Base-by-base conservation (phyloP, 2,329 filamentous ascomycete species). In the Paracoccidioides brasiliensis region DNA sequence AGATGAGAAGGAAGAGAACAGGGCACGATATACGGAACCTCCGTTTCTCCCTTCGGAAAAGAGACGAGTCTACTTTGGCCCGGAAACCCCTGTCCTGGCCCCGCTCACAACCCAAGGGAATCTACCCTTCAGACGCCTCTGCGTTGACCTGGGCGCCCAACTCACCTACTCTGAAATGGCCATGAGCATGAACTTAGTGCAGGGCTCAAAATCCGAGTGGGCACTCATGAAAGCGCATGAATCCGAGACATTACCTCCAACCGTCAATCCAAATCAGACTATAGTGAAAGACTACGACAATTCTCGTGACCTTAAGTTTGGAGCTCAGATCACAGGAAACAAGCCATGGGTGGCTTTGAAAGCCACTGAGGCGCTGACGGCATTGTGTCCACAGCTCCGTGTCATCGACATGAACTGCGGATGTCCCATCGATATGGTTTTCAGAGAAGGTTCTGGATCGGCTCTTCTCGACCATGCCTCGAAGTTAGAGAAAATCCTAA, bases 141-240 rank as follows among this genome's bases (percentile, higher is more conserved):
- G 90, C 66, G 84, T 89, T 10, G 86, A 90, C 55, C 79, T 97
- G 30, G 93, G 93, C 40, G 90, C 90, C 33, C 86, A 96, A 67
- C 78, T 95, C 51, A 98, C 93, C 0, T 98, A 95, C 75, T 97
- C 91, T 0, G 93, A 98, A 72, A 98, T 98, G 93, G 93, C 91
- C 3, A 87, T 98, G 80, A 84, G 88, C 33, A 75, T 95, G 70
- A 90, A 91, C 8, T 74, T 98, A 44, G 79, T 98, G 5, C 90
- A 96, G 70, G 93, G 93, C 40, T 82, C 86, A 60, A 94, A 91
- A 72, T 79, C 84, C 1, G 93, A 98, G 74, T 98, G 93, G 93
- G 90, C 93, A 22, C 76, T 98, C 55, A 82, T 97, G 78, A 94
- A 93, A 70, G 88, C 88, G 3, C 93, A 98, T 67, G 83, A 90